Conservation (phyloP, 2,329 filamentous ascomycete genomes). For the Fusarium sp. region DNA sequence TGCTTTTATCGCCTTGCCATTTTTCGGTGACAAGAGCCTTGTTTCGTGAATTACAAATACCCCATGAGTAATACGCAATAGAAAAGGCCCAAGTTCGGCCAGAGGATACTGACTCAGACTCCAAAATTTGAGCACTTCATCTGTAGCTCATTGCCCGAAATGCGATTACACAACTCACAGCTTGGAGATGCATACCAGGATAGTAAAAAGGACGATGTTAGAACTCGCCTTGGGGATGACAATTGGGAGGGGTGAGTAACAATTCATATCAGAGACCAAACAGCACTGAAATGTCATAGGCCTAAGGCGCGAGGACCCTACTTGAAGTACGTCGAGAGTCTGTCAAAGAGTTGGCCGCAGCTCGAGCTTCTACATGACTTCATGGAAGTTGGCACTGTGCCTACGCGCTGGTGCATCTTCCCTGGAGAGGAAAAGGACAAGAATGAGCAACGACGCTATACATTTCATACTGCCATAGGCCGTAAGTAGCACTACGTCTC, state of each 20-base stretch:
- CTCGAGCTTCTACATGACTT: neutral
- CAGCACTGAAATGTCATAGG: accelerated
- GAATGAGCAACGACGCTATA: neutral
- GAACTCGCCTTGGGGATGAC: accelerated
- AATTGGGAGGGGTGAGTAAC: neutral
- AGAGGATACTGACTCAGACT: accelerated
- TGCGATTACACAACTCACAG: neutral
- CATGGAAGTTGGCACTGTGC: neutral
- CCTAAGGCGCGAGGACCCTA: neutral
- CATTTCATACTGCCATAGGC: neutral
- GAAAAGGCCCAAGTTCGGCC: accelerated
- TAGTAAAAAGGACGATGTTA: accelerated
- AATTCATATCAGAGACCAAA: accelerated
- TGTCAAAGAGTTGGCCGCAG: neutral
- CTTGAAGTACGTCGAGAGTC: neutral
- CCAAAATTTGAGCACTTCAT: accelerated
- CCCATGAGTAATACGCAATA: accelerated
- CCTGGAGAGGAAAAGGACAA: neutral
- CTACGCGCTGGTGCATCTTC: neutral
- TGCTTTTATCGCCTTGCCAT: neutral
- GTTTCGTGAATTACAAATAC: neutral
- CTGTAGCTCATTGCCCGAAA: accelerated
- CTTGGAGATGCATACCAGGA: neutral
- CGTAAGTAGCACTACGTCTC: accelerated
- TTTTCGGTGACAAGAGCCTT: neutral